Evolutionary conservation across 306 rosid genomes (phyloP), one percentile per base, ranked within the genome.

Genomic region (Quercus dentata): DNA sequence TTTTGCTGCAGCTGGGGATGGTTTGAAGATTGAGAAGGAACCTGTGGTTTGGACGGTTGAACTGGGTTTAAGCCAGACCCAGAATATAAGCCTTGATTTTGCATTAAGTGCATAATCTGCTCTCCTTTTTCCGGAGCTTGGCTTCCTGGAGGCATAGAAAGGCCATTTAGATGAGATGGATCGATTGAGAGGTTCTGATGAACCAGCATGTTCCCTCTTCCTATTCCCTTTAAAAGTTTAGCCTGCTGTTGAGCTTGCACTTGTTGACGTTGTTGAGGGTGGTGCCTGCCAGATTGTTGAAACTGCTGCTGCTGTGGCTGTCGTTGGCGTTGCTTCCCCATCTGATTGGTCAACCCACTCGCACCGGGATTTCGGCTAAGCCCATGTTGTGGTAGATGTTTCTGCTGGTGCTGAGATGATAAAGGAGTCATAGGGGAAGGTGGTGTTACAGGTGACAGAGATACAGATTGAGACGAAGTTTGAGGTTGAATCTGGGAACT

Each of bases 51-150:
- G 9, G 99, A 76, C 25, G 87, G 78, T 84, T 87, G 97, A 77
- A 61, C 85, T 23, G 94, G 56, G 79, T 88, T 90, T 49, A 84
- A 58, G 64, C 96, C 93, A 82, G 98, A 89, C 35, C 90, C 97
- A 61, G 94, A 75, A 89, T 87, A 88, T 35, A 82, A 64, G 65
- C 88, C 90, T 83, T 93, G 98, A 69, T 97, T 93, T 85, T 93
- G 98, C 84, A 89, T 81, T 83, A 89, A 81, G 55, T 87, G 96
- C 88, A 85, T 87, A 78, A 89, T 80, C 75, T 85, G 93, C 78
- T 93, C 99, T 78, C 96, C 99, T 83, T 95, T 95, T 76, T 93
- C 99, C n/a, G 81, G 80, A 82, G 93, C 73, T 81, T 93, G 98
- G 83, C 88, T 92, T 84, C 90, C 97, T 33, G 92, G 81, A 75